Conservation (phyloP, 1,284 basidiomycete species). For the Kwoniella shivajii region DNA sequence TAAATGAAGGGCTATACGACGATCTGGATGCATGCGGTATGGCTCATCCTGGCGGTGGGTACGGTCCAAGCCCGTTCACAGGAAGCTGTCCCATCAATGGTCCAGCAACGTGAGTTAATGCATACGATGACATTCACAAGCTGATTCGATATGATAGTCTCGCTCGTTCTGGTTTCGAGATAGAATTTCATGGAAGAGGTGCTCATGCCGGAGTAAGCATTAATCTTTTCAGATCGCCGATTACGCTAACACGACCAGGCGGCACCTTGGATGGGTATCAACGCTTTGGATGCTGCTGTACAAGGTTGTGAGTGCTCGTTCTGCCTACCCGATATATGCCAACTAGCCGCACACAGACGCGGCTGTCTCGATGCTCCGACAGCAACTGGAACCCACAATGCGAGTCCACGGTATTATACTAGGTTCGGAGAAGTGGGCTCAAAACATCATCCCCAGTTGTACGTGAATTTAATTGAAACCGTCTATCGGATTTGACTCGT, state of each 20-base stretch:
- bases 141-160: conserved; percentile 5
- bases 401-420: conserved; percentile 54
- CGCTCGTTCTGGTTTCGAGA: conserved; percentile 31
- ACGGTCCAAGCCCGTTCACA: conserved; percentile 13
- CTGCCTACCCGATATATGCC: background rate
- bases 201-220: conserved; percentile 36
- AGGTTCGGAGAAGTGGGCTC: conserved; percentile 46
- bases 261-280: conserved; percentile 56
- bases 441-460: conserved; percentile 32
- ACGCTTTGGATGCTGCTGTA: conserved; percentile 58
- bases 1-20: conserved; percentile 76
- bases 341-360: conserved; percentile 38
- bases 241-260: conserved; percentile 9
- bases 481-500: background rate
- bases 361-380: conserved; percentile 55
- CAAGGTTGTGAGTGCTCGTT: conserved; percentile 26
- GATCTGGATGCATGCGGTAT: conserved; percentile 35
- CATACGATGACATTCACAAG: background rate
- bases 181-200: conserved; percentile 33
- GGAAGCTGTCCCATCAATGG: conserved; percentile 25
- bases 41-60: conserved; percentile 34
- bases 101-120: conserved; percentile 23
- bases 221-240: background rate
- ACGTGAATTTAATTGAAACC: background rate
- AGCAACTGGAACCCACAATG: conserved; percentile 50